Evolutionary conservation across 169 alveolate species (phyloP).

Genomic region (Eimeria necatrix): DNA sequence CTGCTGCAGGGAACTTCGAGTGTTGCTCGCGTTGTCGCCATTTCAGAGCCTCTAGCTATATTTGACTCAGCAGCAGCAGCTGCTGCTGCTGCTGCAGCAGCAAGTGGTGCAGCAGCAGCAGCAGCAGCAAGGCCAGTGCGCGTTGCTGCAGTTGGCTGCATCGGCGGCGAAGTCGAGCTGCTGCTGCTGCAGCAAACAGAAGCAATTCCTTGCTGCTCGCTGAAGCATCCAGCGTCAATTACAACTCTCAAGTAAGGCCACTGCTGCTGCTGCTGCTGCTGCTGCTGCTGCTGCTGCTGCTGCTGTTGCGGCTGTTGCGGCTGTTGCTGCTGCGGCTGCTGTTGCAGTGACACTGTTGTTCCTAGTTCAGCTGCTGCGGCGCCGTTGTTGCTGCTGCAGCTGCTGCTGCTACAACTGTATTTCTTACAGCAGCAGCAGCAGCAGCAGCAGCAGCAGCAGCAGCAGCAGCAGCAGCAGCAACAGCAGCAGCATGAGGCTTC

Average conservation of each 20-base stretch:
- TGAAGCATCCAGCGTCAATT: not conserved
- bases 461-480: too few species aligned
- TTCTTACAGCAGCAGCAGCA: too few species aligned
- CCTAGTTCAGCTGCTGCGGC: too few species aligned
- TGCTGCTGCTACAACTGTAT: too few species aligned
- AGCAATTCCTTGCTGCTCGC: slow-evolving; percentile 34
- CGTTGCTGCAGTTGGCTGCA: slow-evolving; percentile 30
- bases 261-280: not conserved
- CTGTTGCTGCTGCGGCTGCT: too few species aligned
- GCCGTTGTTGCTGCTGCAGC: too few species aligned
- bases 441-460: too few species aligned
- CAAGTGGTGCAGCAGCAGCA: slow-evolving; percentile 8
- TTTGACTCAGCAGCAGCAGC: not conserved
- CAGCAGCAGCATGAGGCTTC: too few species aligned
- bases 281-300: slow-evolving; percentile 4
- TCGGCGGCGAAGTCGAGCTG: slow-evolving; percentile 26
- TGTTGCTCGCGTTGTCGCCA: not conserved
- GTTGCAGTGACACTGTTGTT: too few species aligned
- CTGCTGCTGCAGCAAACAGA: not conserved
- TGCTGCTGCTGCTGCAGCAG: not conserved
- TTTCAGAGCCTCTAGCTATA: not conserved
- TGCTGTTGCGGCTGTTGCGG: too few species aligned
- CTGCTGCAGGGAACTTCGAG: not conserved
- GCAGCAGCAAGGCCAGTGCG: not conserved
- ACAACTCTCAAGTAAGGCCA: not conserved